Percentiles rank a stretch among this genome's conserved stretches.
Conservation (phyloP, 2,329 filamentous ascomycete genomes). For the Fusarium marasasianum region DNA sequence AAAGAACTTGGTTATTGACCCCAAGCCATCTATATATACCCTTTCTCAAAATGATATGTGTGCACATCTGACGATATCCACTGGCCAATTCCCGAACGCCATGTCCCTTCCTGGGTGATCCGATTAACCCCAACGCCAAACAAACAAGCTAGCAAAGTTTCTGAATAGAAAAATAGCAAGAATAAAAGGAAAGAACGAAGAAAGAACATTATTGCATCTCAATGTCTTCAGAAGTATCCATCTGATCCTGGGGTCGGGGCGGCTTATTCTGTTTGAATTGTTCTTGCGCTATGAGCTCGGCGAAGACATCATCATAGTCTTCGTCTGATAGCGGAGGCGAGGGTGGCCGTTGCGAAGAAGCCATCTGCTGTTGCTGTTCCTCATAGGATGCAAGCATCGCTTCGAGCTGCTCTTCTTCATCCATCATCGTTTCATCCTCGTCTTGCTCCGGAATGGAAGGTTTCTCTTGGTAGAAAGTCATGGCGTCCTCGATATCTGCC, state of each 20-base stretch:
- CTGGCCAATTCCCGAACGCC: slow-evolving; percentile 38
- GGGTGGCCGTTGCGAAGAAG: slow-evolving; percentile 40
- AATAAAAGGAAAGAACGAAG: background rate
- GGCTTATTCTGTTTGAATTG: slow-evolving; percentile 21
- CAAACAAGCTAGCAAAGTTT: slow-evolving; percentile 15
- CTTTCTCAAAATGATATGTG: slow-evolving; percentile 37
- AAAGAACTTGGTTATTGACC: slow-evolving; percentile 31
- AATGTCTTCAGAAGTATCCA: slow-evolving; percentile 57
- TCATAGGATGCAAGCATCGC: slow-evolving; percentile 63
- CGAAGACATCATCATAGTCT: slow-evolving; percentile 71
- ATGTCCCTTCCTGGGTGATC: slow-evolving; percentile 4
- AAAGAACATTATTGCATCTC: slow-evolving; percentile 22
- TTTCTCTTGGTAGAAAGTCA: slow-evolving; percentile 47
- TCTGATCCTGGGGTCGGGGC: slow-evolving; percentile 49
- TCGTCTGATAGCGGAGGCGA: slow-evolving; percentile 60
- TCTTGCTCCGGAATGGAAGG: slow-evolving; percentile 31
- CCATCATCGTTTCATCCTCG: slow-evolving; percentile 62
- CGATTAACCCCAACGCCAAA: slow-evolving; percentile 34
- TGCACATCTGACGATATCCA: slow-evolving; percentile 34
- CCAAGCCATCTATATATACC: slow-evolving; percentile 44
- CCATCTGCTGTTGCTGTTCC: slow-evolving; percentile 41
- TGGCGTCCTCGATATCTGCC: slow-evolving; percentile 62
- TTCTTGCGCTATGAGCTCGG: slow-evolving; percentile 50
- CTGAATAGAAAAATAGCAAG: background rate
- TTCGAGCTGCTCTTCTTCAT: slow-evolving; percentile 68